Evolutionary conservation across 257 asterid genomes (phyloP).

Genomic region (Knoxia roxburghii): DNA sequence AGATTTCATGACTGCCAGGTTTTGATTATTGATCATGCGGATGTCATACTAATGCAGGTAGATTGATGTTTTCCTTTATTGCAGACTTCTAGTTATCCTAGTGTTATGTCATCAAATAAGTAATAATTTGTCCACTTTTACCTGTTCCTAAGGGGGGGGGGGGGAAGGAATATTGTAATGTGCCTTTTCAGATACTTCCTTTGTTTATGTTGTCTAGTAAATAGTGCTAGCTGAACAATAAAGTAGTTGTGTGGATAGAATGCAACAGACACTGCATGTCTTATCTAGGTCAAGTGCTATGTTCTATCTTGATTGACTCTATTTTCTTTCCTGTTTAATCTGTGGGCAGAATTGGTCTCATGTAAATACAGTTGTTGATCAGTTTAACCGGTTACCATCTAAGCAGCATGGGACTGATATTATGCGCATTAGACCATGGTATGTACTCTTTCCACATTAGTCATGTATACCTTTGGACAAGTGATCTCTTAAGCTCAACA

Average conservation of each 20-base stretch:
- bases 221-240: neutral
- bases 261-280: neutral
- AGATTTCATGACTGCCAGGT: constrained; percentile 41
- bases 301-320: constrained; percentile 12
- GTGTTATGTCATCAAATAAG: neutral
- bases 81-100: neutral
- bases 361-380: constrained; percentile 65
- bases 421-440: constrained; percentile 96
- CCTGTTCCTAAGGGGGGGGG: neutral
- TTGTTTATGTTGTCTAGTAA: neutral
- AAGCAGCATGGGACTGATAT: constrained; percentile 89
- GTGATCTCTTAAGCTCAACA: neutral
- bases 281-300: neutral
- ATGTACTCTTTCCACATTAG: constrained; percentile 23
- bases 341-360: constrained; percentile 92
- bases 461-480: neutral
- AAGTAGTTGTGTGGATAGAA: neutral
- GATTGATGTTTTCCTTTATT: constrained; percentile 5
- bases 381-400: constrained; percentile 67
- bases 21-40: constrained; percentile 88
- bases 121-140: neutral
- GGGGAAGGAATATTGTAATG: neutral
- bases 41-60: constrained; percentile 92
- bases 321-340: constrained; percentile 12
- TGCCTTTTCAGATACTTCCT: neutral